Conservation (phyloP, 2,329 filamentous ascomycete genomes). For the Arthroderma sp. region DNA sequence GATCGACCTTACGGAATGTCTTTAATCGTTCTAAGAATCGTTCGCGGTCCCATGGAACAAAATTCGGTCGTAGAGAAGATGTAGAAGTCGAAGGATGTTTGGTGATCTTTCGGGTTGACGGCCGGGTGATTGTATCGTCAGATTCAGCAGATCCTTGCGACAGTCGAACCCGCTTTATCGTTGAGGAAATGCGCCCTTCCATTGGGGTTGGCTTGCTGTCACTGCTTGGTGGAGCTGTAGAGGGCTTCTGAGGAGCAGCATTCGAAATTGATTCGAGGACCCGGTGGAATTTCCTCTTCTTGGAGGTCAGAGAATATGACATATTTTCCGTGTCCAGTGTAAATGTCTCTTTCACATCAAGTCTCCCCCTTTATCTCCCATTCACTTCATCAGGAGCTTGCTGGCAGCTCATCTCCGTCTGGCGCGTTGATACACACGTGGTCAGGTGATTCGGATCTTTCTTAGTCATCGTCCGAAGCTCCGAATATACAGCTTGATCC, state of each 20-base stretch:
- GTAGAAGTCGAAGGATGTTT: slow-evolving; percentile 13
- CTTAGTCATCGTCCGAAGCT: no score
- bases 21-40: slow-evolving; percentile 69
- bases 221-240: not conserved
- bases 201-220: not conserved
- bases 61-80: slow-evolving; percentile 45
- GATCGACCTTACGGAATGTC: slow-evolving; percentile 80
- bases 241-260: slow-evolving; percentile 6
- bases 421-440: no score
- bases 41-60: slow-evolving; percentile 72
- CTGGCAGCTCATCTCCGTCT: not conserved
- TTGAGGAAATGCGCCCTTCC: slow-evolving; percentile 3
- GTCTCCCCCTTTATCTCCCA: not conserved
- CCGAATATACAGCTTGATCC: no score
- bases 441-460: no score
- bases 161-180: slow-evolving; percentile 12
- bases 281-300: slow-evolving; percentile 36
- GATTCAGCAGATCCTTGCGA: slow-evolving; percentile 3
- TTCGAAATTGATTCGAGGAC: slow-evolving; percentile 33
- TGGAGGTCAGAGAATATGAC: slow-evolving; percentile 33
- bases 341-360: not conserved
- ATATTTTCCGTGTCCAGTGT: slow-evolving; percentile 15
- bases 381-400: not conserved
- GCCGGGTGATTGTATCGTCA: slow-evolving; percentile 3
- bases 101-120: not conserved